Evolutionary conservation across 2,329 filamentous ascomycete genomes (phyloP).

Genomic region (Fusarium circinatum): DNA sequence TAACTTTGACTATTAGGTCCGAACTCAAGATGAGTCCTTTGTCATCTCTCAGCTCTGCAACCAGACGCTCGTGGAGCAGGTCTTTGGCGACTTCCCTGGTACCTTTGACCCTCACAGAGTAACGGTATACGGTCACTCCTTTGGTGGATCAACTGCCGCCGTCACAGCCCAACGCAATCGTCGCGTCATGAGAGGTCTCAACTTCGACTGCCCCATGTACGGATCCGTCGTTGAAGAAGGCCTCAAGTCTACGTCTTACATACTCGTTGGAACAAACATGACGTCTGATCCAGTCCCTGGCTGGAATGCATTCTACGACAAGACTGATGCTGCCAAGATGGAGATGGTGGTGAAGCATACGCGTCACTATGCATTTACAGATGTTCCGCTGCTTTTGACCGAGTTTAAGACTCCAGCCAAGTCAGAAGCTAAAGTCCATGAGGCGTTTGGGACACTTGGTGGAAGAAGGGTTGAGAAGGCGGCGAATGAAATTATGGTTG

Average conservation of each 20-base stretch:
- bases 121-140: slow-evolving; percentile 20
- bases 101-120: slow-evolving; percentile 4
- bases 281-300: not conserved
- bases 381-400: slow-evolving; percentile 9
- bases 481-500: not conserved
- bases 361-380: slow-evolving; percentile 8
- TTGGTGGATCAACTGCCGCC: slow-evolving; percentile 30
- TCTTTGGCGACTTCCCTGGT: slow-evolving; percentile 16
- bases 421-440: not conserved
- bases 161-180: slow-evolving; percentile 45
- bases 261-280: not conserved
- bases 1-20: not conserved
- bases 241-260: slow-evolving; percentile 37
- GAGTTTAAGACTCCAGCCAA: not conserved
- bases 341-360: not conserved
- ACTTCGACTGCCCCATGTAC: slow-evolving; percentile 22
- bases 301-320: slow-evolving; percentile 1
- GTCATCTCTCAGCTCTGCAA: slow-evolving; percentile 39
- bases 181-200: slow-evolving; percentile 47
- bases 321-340: slow-evolving; percentile 22
- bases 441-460: not conserved
- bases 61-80: not conserved
- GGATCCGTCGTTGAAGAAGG: slow-evolving; percentile 36
- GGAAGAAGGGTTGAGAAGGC: slow-evolving; percentile 4
- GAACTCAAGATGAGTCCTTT: slow-evolving; percentile 11